Evolutionary conservation across 2,329 filamentous ascomycete species (phyloP), one percentile per base, ranked within the genome.

Genomic region (Penicillium sp.): DNA sequence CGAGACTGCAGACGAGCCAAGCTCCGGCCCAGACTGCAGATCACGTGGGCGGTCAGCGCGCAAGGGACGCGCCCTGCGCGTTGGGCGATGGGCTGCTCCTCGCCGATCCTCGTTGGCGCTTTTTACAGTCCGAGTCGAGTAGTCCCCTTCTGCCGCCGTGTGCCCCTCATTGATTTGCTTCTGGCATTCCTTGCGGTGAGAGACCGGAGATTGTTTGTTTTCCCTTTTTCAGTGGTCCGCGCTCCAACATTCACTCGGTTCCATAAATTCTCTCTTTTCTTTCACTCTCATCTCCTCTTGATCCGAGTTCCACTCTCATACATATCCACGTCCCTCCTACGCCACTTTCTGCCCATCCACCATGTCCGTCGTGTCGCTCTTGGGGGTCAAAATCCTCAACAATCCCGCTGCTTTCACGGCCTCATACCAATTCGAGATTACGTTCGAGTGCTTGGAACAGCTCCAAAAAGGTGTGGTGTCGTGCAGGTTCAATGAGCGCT

Each of bases 341-440:
- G 5, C 25, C 37, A 43, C 51, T 52, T 45, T 53, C 57, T 51
- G 11, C 29, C 11, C 3, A 11, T 11, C 29, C 74, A 80, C 67
- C 58, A 96, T 96, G 93, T 96, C 93, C 67, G 88, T 96, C 66
- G 90, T 98, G 56, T 95, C 90, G 60, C 84, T 98, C 51, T 82
- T 98, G 59, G 91, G 91, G 66, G 93, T 98, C 64, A 88, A 93
- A 72, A 88, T 98, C 61, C 79, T 90, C 69, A 97, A 98, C 81
- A 98, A 98, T 76, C 93, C 93, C 65, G 90, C 93, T 64, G 83
- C 86, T 61, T 97, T 98, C 75, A 86, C 83, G 62, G 87, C 91
- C 68, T 84, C 89, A 46, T 98, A 98, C 71, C 84, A 93, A 71
- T 95, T 98, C 61, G 91, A 98, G 73, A 97, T 98, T 69, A 98